A percentile compares a stretch with the other conserved stretches of the same genome.
Evolutionary conservation across 352 stramenopile genomes (phyloP).

Genomic region (Globisporangium cederbergense): DNA sequence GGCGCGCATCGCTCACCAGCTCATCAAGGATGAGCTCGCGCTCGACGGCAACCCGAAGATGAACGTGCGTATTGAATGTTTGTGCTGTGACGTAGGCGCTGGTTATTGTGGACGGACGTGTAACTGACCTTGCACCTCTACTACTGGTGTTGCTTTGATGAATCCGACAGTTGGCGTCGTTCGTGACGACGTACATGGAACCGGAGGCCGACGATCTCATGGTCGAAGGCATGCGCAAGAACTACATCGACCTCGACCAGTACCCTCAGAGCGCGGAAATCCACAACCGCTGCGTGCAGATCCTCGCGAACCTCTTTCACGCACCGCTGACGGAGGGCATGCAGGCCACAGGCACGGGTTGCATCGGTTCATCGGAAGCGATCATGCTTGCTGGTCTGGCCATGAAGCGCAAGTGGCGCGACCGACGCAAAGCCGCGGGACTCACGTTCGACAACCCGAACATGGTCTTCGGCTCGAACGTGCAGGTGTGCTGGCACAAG

Average conservation of each 20-base stretch:
- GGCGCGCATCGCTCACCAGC: conserved; percentile 77
- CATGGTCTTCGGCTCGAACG: conserved; percentile 91
- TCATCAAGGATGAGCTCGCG: conserved; percentile 88
- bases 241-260: conserved; percentile 92
- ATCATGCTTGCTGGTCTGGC: conserved; percentile 90
- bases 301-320: conserved; percentile 90
- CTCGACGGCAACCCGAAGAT: conserved; percentile 90
- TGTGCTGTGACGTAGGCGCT: not conserved
- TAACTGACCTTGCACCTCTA: not conserved
- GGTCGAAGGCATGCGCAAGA: conserved; percentile 85
- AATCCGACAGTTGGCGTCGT: conserved; percentile 64
- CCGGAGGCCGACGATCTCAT: conserved; percentile 89
- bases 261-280: conserved; percentile 92
- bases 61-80: conserved; percentile 48
- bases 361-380: conserved; percentile 90
- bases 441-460: conserved; percentile 87
- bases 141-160: not conserved
- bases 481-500: conserved; percentile 94
- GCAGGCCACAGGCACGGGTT: conserved; percentile 80
- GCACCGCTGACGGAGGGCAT: conserved; percentile 54
- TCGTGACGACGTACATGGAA: conserved; percentile 93
- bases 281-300: conserved; percentile 91
- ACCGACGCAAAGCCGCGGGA: conserved; percentile 73
- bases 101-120: not conserved
- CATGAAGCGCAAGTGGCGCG: conserved; percentile 90